Conservation (phyloP, 2,329 filamentous ascomycete genomes). For the Drechslerella coelobrocha region DNA sequence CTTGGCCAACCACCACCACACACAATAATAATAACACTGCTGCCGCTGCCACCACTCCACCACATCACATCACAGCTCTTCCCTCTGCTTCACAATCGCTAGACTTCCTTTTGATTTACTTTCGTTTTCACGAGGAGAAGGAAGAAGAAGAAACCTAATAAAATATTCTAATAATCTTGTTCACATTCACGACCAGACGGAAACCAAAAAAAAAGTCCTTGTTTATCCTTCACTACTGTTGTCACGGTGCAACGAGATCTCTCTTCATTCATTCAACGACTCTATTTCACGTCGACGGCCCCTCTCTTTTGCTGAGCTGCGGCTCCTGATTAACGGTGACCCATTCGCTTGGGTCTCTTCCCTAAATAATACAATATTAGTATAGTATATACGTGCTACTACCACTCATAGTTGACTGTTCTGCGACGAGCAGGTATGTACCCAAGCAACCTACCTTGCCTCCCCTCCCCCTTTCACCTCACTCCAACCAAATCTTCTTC, state of each 20-base stretch:
- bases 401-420: background rate
- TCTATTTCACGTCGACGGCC: conserved; percentile 20
- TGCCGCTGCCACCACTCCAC: background rate
- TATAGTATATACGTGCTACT: too few relatives aligned
- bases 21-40: background rate
- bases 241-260: background rate
- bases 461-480: background rate
- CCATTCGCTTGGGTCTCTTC: conserved; percentile 44
- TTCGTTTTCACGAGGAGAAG: too few relatives aligned
- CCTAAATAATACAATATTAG: too few relatives aligned
- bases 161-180: too few relatives aligned
- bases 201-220: too few relatives aligned
- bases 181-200: too few relatives aligned
- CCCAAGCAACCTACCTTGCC: background rate
- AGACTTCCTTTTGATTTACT: too few relatives aligned
- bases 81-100: too few relatives aligned
- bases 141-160: too few relatives aligned
- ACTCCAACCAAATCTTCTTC: background rate
- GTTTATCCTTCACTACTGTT: too few relatives aligned
- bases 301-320: conserved; percentile 37
- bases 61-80: background rate
- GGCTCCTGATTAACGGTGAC: conserved; percentile 35
- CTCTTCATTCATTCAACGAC: background rate
- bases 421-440: background rate
- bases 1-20: too few relatives aligned